Conservation (phyloP, 495 filamentous ascomycete species). For the Penicillium robsamsonii region DNA sequence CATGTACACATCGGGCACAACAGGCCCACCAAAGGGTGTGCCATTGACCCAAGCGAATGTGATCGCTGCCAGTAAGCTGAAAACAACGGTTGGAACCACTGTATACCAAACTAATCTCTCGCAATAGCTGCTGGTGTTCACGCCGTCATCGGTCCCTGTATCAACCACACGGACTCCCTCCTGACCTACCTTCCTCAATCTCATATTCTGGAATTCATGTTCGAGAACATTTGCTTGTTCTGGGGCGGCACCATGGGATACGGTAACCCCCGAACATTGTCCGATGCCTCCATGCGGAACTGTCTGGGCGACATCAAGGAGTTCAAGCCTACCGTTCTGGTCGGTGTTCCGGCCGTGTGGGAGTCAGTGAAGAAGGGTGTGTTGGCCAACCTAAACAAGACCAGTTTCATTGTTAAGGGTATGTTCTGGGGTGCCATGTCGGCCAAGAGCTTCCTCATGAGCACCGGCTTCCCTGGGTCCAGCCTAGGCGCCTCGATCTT, state of each 20-base stretch:
- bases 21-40: conserved; percentile 93
- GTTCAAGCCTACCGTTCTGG: conserved; percentile 85
- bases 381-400: conserved; percentile 76
- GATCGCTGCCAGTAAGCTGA: conserved; percentile 72
- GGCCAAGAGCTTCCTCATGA: conserved; percentile 77
- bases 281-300: conserved; percentile 84
- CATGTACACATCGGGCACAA: conserved; percentile 99
- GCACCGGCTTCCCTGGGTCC: conserved; percentile 70
- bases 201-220: conserved; percentile 96
- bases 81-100: not conserved
- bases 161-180: conserved; percentile 81
- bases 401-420: conserved; percentile 67
- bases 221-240: conserved; percentile 87
- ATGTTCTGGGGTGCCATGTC: conserved; percentile 92
- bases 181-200: conserved; percentile 92
- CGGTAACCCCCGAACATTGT: conserved; percentile 89
- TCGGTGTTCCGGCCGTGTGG: conserved; percentile 96
- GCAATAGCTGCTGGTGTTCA: conserved; percentile 80
- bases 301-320: conserved; percentile 96
- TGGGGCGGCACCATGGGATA: conserved; percentile 99
- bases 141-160: conserved; percentile 77
- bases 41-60: conserved; percentile 86
- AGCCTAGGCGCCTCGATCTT: conserved; percentile 60
- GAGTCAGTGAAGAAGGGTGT: conserved; percentile 99
- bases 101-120: conserved; percentile 1